Evolutionary conservation across 345 rosid species (phyloP).

Genomic region (Passiflora organensis): DNA sequence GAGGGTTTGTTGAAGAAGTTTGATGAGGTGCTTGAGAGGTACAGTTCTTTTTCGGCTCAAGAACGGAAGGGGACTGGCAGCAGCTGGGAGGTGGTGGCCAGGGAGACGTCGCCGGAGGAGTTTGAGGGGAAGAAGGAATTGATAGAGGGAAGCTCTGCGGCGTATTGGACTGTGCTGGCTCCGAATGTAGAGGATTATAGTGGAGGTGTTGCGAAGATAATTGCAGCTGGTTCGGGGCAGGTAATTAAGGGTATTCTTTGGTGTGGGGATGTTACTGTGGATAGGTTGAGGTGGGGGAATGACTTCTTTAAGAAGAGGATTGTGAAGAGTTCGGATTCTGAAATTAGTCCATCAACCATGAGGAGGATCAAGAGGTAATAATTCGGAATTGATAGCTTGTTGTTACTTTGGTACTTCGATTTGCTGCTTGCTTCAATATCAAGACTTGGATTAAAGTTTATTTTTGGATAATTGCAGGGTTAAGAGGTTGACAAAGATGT

Average conservation of each 20-base stretch:
- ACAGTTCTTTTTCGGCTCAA: conserved; percentile 19
- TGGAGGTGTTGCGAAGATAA: conserved; percentile 49
- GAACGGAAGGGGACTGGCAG: conserved; percentile 7
- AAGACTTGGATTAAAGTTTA: neutral
- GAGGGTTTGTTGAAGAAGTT: conserved; percentile 18
- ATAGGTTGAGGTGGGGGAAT: conserved; percentile 70
- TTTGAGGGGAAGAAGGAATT: conserved; percentile 22
- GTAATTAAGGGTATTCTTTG: conserved; percentile 81
- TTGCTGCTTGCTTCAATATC: too few relatives aligned
- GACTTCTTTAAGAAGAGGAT: conserved; percentile 59
- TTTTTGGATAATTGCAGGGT: conserved; percentile 44
- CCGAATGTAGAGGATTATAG: conserved; percentile 94
- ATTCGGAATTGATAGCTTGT: neutral
- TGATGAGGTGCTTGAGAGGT: conserved; percentile 17
- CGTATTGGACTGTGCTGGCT: conserved; percentile 95
- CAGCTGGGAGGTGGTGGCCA: conserved; percentile 18
- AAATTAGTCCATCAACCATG: conserved; percentile 57
- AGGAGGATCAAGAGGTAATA: conserved; percentile 80
- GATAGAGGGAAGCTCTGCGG: conserved; percentile 59
- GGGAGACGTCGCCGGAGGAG: conserved; percentile 24
- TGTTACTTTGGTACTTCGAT: too few relatives aligned
- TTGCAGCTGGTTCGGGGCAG: conserved; percentile 88
- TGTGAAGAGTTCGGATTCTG: conserved; percentile 33
- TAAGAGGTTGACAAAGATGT: conserved; percentile 74
- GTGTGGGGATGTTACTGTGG: conserved; percentile 92